Evolutionary conservation across 805 yeast genomes (phyloP), one percentile per base, ranked within the genome.

Genomic region (Yarrowia porcina): DNA sequence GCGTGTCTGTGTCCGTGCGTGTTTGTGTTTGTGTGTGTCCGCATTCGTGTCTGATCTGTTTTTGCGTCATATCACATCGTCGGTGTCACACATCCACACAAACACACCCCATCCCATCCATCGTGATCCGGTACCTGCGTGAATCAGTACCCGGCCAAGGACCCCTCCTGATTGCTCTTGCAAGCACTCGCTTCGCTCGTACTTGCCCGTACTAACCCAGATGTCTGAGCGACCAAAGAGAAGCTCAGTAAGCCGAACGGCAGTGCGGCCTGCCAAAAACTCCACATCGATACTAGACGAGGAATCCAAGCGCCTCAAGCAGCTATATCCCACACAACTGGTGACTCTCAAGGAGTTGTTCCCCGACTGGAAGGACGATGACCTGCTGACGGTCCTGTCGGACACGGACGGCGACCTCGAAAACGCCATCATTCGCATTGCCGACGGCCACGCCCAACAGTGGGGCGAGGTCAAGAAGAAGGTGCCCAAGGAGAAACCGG

Each of bases 321-420:
- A 70, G 60, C 67, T 68, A 64, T 69, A 69, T 63, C 52, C 66
- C 33, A 33, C 66, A 36, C 66, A 82, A 72, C 78, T 83, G 64
- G 75, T 75, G 61, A 83, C 88, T 36, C 82, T 93, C 69, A 75
- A 80, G 57, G 98, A 93, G 76, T 80, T 94, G 79, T 92, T 94
- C 78, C 96, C 97, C 45, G 97, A 89, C 72, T 94, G 99, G 99
- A 82, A 89, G 52, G 79, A 82, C 62, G 96, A 89, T 28, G 99
- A 94, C 73, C 83, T 94, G 72, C 76, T 80, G 49, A 83, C 87
- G 61, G 84, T 90, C 64, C 84, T 92, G 69, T 79, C 80, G 64
- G 98, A 94, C 75, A 83, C 87, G 66, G 80, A 68, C 44, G 80
- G 85, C 66, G 91, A 88, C 72, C 79, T 91, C 68, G 96, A 88